A percentile compares a stretch with the other conserved stretches of the same genome.
These are phyloP conservation scores for Gyromitra esculenta DNA, from an alignment of 2,329 filamentous ascomycete genomes.

Conservation along the genomic window DNA sequence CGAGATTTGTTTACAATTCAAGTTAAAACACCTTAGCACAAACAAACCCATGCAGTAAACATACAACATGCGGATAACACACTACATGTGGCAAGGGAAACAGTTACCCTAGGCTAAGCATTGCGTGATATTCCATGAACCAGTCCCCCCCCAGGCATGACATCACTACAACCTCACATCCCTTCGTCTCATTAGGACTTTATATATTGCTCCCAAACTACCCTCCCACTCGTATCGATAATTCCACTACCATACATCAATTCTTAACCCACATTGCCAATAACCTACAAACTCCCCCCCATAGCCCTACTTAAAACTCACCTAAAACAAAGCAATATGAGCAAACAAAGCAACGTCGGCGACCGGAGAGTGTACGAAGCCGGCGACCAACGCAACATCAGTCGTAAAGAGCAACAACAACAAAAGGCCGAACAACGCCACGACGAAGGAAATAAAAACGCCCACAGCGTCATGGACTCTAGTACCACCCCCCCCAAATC, in stretches of 20 bases:
- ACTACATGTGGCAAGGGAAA: background rate
- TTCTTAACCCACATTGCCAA: background rate
- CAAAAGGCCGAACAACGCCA: slow-evolving; percentile 66
- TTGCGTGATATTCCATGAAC: slow-evolving; percentile 33
- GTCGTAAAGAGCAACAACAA: slow-evolving; percentile 15
- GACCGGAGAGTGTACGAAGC: slow-evolving; percentile 74
- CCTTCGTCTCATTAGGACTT: background rate
- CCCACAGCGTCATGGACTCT: slow-evolving; percentile 75
- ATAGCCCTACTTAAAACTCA: background rate
- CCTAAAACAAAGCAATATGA: slow-evolving; percentile 62
- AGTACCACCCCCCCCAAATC: slow-evolving; percentile 66
- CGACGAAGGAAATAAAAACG: slow-evolving; percentile 76
- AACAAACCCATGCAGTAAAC: background rate
- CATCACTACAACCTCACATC: slow-evolving; percentile 42
- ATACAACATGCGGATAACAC: no score
- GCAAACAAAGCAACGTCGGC: slow-evolving; percentile 73
- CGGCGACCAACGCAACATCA: slow-evolving; percentile 72
- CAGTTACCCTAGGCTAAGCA: background rate
- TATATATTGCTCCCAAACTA: background rate
- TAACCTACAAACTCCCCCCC: background rate
- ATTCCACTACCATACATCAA: background rate
- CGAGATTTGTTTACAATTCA: background rate
- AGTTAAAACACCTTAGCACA: background rate
- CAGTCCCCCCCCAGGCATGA: slow-evolving; percentile 12
- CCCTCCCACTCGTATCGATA: background rate